Evolutionary conservation across 1,284 basidiomycete species (phyloP).

Genomic region (Ustilago trichophora): DNA sequence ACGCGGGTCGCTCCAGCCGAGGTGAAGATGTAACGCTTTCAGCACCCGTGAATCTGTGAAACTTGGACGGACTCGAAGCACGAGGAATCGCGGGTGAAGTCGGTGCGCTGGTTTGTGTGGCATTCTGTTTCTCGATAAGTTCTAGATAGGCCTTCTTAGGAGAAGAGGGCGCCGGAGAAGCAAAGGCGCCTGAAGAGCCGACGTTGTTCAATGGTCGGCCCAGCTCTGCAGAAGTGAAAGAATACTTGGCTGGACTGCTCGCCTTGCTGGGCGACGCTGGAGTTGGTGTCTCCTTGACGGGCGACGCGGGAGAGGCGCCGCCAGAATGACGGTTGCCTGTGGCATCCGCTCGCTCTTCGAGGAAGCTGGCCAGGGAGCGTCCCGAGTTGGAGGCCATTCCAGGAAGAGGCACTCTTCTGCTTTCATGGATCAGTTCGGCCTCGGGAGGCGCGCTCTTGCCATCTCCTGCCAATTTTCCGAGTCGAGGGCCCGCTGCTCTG

Average conservation of each 20-base stretch:
- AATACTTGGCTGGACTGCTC: slow-evolving; percentile 41
- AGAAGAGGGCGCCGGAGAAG: slow-evolving; percentile 19
- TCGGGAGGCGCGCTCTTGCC: slow-evolving; percentile 60
- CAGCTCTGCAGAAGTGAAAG: slow-evolving; percentile 28
- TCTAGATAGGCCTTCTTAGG: slow-evolving; percentile 46
- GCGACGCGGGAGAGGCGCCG: slow-evolving; percentile 19
- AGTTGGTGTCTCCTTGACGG: too few relatives aligned
- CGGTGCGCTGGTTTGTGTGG: slow-evolving; percentile 16
- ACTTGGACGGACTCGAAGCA: slow-evolving; percentile 48
- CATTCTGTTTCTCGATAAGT: slow-evolving; percentile 38
- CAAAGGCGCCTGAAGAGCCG: slow-evolving; percentile 1
- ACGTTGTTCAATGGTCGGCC: slow-evolving; percentile 22
- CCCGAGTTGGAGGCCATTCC: slow-evolving; percentile 44
- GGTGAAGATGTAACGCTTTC: slow-evolving; percentile 28
- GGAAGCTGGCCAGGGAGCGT: slow-evolving; percentile 56
- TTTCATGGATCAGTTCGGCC: slow-evolving; percentile 53
- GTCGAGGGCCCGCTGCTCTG: slow-evolving; percentile 57
- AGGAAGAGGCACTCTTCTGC: slow-evolving; percentile 40
- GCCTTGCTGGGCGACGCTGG: slow-evolving; percentile 18
- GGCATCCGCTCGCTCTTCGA: slow-evolving; percentile 52
- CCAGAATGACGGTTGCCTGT: slow-evolving; percentile 6
- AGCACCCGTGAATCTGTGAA: slow-evolving; percentile 20
- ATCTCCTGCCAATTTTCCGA: slow-evolving; percentile 62
- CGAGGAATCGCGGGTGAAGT: slow-evolving; percentile 37
- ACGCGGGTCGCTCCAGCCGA: slow-evolving; percentile 24